A percentile compares a stretch with the other conserved stretches of the same genome.
These are phyloP conservation scores for Garcia nutans DNA, from an alignment of 345 rosid species.

Conservation along the genomic window DNA sequence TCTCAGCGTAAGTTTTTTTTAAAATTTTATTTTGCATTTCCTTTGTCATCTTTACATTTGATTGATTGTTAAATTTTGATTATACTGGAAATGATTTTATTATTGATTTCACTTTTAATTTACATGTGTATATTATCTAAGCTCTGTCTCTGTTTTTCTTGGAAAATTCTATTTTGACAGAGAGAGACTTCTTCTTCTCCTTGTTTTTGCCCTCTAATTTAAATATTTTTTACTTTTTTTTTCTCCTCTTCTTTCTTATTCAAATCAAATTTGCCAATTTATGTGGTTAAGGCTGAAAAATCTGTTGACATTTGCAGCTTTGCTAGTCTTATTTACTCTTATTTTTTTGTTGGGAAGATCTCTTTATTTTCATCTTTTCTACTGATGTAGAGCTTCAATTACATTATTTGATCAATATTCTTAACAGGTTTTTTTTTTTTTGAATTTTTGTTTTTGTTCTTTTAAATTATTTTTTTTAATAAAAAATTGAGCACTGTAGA, in stretches of 20 bases:
- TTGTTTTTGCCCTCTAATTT: too few relatives aligned
- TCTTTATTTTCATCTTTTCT: background rate
- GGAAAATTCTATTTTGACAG: too few relatives aligned
- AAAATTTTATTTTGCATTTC: background rate
- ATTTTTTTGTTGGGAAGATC: background rate
- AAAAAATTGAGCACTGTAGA: background rate
- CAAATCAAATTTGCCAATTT: background rate
- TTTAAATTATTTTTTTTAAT: background rate
- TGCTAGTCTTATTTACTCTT: background rate
- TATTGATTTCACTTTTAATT: background rate
- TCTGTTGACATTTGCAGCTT: too few relatives aligned
- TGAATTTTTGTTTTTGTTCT: background rate
- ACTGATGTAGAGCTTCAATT: background rate
- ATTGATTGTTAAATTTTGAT: background rate
- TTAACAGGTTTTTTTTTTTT: background rate
- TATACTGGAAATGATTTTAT: background rate
- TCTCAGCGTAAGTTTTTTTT: constrained; percentile 42
- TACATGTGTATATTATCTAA: background rate
- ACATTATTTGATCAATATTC: background rate
- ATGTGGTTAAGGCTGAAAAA: background rate
- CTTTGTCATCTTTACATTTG: background rate
- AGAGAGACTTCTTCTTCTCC: too few relatives aligned
- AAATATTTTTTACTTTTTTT: too few relatives aligned
- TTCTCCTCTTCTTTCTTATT: background rate
- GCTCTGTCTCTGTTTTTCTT: too few relatives aligned